Base-by-base conservation (phyloP, 257 asterid species). In the Avicennia marina region DNA sequence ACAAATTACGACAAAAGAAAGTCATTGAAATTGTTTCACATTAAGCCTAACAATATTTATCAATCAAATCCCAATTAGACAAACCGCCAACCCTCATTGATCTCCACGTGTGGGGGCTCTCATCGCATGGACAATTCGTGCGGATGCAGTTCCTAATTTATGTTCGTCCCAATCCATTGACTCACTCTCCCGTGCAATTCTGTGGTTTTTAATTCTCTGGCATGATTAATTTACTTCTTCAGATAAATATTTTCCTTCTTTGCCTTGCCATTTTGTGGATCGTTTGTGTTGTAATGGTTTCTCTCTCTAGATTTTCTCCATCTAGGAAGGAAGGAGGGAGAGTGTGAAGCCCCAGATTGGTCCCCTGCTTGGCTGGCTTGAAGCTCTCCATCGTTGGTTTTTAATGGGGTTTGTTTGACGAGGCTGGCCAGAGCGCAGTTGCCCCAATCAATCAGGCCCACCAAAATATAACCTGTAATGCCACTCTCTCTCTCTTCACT, bases 341-440 rank as follows among this genome's bases (percentile, higher is more conserved):
- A 53, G 57, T n/a, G 78, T 78, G 90, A 94, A 67, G 75, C 90
- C 97, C 91, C 54, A 53, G 50, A 38, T 69, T 80, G 84, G 87
- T 73, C 85, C 83, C 62, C 67, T 73, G 87, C 86, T 73, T 73
- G 61, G 95, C 90, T 86, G 93, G 87, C 75, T 76, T 72, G 53
- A 72, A 90, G 95, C 86, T 87, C 80, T 66, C 74, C 75, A 55
- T 75, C 73, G 85, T 78, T 80, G 88, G 83, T 70, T 78, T 82
- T 87, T 90, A 75, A 87, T 87, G 89, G 91, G 72, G 79, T 67
- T 78, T 81, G 89, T 83, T 85, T 79, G 75, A 74, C 77, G 83
- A 73, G 78, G 65, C 80, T 78, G 76, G 66, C 79, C 83, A 63
- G 58, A 67, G 70, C 61, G 74, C 78, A 78, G 63, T 69, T 75